Base-by-base conservation (phyloP, 2,329 filamentous ascomycete genomes). In the Calonectria pseudoturangicola region DNA sequence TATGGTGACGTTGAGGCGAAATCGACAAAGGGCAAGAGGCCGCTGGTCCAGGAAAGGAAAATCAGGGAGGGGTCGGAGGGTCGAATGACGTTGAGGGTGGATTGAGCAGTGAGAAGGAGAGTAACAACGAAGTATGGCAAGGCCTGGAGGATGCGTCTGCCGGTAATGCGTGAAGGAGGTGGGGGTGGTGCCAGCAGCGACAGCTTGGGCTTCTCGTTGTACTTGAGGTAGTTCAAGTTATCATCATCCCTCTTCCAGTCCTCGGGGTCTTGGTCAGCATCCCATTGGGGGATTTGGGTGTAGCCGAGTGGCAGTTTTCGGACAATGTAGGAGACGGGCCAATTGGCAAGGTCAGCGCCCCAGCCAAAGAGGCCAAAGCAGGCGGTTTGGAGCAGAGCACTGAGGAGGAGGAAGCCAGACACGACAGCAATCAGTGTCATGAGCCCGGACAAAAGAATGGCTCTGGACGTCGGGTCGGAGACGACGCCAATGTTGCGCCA, bases 401-500 rank as follows among this genome's bases (percentile, higher is more conserved):
- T 76, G 0, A 80, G 33, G 2, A 77, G n/a, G 8, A 81, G 39
- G 9, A 78, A 73, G 1, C 68, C 63, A 5, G 27, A 39, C 4
- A 78, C 63, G 18, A 81, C 79, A 33, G 80, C 54, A 4, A 72
- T 10, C 7, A 81, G 79, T 3, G 81, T 81, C 47, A 83, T 74
- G 18, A 82, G 58, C 0, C 83, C 83, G 0, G 83, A 80, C 33
- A 84, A 75, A 18, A 85, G 74, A n/a, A 84, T 76, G 7, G 77
- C 75, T 51, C 82, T 77, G 2, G 82, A 81, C 0, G 82, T 78
- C 1, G 82, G 74, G 28, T 84, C 83, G 18, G 79, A 76, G 1
- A 79, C 82, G 10, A 84, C 65, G 0, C 75, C 82, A n/a, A 83
- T 75, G 60, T 84, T 84, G 15, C 82, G 78, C 83, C 83, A 84